phyloP scores from a whole-genome alignment of 257 asterid species.

The Lithospermum erythrorhizon region DNA sequence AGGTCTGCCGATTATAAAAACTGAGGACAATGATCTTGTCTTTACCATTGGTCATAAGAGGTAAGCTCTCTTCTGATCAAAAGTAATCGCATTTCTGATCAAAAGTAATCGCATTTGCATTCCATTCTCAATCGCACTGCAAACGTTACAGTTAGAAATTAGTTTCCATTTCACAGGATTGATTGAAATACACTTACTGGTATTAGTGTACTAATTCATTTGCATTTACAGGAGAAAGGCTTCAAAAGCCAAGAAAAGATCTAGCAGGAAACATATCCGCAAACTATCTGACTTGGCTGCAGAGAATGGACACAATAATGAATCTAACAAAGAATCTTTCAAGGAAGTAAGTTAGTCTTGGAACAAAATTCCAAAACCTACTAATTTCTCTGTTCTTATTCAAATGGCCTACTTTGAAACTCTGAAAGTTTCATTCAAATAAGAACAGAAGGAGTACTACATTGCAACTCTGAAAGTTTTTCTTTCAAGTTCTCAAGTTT shows the following conservation, averaged over 20 bases:
- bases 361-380: too few relatives aligned
- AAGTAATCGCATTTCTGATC: background rate
- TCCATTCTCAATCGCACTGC: background rate
- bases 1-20: constrained; percentile 30
- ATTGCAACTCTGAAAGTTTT: too few relatives aligned
- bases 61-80: constrained; percentile 19
- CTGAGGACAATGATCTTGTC: constrained; percentile 18
- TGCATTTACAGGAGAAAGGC: background rate
- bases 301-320: background rate
- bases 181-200: background rate
- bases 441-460: too few relatives aligned
- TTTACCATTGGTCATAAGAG: constrained; percentile 33
- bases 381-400: too few relatives aligned
- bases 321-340: background rate
- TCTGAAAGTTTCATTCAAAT: too few relatives aligned
- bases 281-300: background rate
- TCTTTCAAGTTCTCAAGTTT: too few relatives aligned
- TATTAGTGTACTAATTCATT: background rate
- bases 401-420: too few relatives aligned
- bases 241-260: background rate
- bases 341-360: background rate
- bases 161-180: too few relatives aligned
- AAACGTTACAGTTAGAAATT: too few relatives aligned
- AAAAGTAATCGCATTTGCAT: background rate
- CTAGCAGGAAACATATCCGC: background rate